Evolutionary conservation across 176 grass and related monocot species (phyloP).

Genomic region (Oryza australiensis): DNA sequence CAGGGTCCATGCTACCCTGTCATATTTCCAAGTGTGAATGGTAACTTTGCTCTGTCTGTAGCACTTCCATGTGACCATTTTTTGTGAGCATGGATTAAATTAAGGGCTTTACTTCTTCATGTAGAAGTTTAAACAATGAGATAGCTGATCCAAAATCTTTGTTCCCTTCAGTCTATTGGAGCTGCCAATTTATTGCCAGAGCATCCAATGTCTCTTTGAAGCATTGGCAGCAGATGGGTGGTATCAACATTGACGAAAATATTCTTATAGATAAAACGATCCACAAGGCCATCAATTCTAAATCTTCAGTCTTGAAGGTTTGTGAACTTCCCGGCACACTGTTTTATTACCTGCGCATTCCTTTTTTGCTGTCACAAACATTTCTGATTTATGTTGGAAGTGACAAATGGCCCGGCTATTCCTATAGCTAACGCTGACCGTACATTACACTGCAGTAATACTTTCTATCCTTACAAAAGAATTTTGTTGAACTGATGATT

Average conservation of each 20-base stretch:
- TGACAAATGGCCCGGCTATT: background rate
- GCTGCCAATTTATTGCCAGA: conserved; percentile 91
- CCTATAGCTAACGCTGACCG: background rate
- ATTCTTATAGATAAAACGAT: conserved; percentile 95
- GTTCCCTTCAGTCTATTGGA: conserved; percentile 77
- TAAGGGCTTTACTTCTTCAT: background rate
- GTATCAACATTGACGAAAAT: conserved; percentile 84
- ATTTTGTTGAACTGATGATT: background rate
- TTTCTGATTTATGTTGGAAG: background rate
- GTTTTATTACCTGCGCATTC: background rate
- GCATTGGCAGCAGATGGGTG: conserved; percentile 90
- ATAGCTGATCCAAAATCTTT: conserved; percentile 5
- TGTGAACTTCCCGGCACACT: background rate
- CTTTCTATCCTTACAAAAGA: background rate
- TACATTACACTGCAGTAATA: background rate
- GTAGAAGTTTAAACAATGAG: background rate
- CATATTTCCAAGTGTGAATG: conserved; percentile 94
- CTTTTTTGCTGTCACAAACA: background rate
- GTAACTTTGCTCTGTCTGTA: conserved; percentile 30
- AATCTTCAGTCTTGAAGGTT: conserved; percentile 91
- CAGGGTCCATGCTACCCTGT: conserved; percentile 97
- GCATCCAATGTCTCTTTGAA: conserved; percentile 92
- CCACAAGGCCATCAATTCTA: conserved; percentile 82
- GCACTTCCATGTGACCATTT: background rate
- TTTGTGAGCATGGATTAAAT: background rate